Conservation (phyloP, 1,284 basidiomycete species). For the Butyriboletus appendiculatus region DNA sequence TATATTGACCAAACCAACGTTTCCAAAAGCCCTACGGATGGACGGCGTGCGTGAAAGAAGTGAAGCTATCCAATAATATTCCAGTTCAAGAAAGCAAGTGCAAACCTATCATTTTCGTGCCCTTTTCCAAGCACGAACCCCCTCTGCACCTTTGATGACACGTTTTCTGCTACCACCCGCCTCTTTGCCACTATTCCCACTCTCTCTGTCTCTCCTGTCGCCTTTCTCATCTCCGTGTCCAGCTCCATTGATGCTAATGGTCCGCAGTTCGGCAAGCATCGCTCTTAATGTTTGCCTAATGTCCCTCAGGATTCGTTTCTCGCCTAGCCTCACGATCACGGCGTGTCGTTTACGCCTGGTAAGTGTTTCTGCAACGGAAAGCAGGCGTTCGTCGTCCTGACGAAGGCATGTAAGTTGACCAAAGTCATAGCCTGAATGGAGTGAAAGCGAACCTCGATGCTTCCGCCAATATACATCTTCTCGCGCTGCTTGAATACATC, state of each 20-base stretch:
- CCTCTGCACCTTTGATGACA: slow-evolving; percentile 2
- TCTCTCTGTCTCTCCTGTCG: background rate
- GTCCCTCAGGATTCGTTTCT: slow-evolving; percentile 68
- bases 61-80: background rate
- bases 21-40: background rate
- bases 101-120: slow-evolving; percentile 16
- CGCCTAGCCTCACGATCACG: slow-evolving; percentile 75
- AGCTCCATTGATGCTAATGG: background rate
- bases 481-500: slow-evolving; percentile 54
- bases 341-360: slow-evolving; percentile 60
- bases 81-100: background rate
- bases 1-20: background rate
- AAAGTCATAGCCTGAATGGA: background rate
- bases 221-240: background rate
- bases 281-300: slow-evolving; percentile 35
- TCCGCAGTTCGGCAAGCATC: slow-evolving; percentile 9
- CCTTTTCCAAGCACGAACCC: slow-evolving; percentile 19
- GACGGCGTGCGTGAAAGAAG: background rate
- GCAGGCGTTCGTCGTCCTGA: slow-evolving; percentile 56
- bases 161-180: slow-evolving; percentile 17
- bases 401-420: slow-evolving; percentile 1
- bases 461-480: slow-evolving; percentile 46
- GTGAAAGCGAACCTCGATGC: slow-evolving; percentile 17
- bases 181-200: background rate
- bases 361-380: slow-evolving; percentile 33